Percentiles rank a stretch among this genome's conserved stretches.
Evolutionary conservation across 805 yeast genomes (phyloP).

Genomic region (Cyberlindnera japonica): DNA sequence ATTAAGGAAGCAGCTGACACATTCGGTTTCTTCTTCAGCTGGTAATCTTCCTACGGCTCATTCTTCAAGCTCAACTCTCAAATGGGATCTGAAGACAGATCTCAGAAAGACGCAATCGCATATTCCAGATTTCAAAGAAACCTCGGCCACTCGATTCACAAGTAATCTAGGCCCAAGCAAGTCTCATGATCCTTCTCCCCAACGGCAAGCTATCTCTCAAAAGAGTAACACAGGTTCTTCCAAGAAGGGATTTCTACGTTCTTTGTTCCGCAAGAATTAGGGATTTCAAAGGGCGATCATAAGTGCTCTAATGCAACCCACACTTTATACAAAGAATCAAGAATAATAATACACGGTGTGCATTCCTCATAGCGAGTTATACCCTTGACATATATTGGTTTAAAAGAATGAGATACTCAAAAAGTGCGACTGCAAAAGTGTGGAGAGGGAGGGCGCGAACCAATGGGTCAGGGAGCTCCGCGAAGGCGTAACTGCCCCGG

Average conservation of each 20-base stretch:
- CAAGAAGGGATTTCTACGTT: slow-evolving; percentile 11
- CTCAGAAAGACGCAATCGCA: slow-evolving; percentile 1
- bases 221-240: no score
- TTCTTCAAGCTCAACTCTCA: not conserved
- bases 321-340: no score
- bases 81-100: slow-evolving; percentile 1
- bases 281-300: no score
- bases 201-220: not conserved
- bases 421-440: not conserved
- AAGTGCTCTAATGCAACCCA: no score
- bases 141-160: no score
- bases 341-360: not conserved
- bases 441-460: not conserved
- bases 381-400: no score
- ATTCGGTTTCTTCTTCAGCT: not conserved
- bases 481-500: no score
- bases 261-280: slow-evolving; percentile 8
- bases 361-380: no score
- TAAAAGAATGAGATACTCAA: not conserved
- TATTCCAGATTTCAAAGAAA: not conserved
- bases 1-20: slow-evolving; percentile 8
- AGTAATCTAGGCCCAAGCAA: not conserved
- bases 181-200: not conserved
- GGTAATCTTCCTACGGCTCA: not conserved
- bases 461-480: slow-evolving; percentile 1